A percentile compares a stretch with the other conserved stretches of the same genome.
phyloP scores from a whole-genome alignment of 2,329 filamentous ascomycete genomes.

The Lecanosticta acicola region DNA sequence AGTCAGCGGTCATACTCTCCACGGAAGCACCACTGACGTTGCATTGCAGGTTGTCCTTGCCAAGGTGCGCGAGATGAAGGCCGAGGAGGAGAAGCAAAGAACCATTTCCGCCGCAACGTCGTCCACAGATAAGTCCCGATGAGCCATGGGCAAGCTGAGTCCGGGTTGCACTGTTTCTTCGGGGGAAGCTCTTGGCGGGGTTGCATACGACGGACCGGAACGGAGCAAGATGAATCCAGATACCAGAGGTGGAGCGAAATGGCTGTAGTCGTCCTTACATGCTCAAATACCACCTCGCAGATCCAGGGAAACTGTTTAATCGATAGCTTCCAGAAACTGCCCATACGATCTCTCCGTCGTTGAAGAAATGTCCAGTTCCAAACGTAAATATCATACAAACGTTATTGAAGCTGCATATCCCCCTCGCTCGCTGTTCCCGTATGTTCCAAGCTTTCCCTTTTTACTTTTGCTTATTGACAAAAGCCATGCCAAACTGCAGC shows the following conservation, averaged over 20 bases:
- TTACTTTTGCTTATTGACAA: constrained; percentile 27
- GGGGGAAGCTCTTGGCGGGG: no score
- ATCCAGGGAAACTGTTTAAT: background rate
- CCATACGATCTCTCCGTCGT: background rate
- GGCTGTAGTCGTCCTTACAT: no score
- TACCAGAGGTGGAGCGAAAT: background rate
- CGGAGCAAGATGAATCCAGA: background rate
- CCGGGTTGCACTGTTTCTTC: no score
- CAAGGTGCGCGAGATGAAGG: constrained; percentile 88
- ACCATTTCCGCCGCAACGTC: constrained; percentile 21
- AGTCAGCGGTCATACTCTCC: constrained; percentile 4
- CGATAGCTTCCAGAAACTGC: background rate
- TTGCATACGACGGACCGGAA: no score
- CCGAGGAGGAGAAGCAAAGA: constrained; percentile 59
- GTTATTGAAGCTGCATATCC: background rate
- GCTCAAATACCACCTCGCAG: background rate
- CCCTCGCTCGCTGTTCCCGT: background rate
- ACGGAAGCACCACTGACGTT: constrained; percentile 6
- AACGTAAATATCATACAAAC: no score
- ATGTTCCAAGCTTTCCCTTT: background rate
- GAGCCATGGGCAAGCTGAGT: background rate
- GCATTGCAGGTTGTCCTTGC: constrained; percentile 58
- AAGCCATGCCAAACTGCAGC: constrained; percentile 71
- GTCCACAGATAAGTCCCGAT: constrained; percentile 3
- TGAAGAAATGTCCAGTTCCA: no score